Percentiles rank a stretch among this genome's conserved stretches.
Conservation (phyloP, 2,329 filamentous ascomycete species). For the Fusarium sp. region DNA sequence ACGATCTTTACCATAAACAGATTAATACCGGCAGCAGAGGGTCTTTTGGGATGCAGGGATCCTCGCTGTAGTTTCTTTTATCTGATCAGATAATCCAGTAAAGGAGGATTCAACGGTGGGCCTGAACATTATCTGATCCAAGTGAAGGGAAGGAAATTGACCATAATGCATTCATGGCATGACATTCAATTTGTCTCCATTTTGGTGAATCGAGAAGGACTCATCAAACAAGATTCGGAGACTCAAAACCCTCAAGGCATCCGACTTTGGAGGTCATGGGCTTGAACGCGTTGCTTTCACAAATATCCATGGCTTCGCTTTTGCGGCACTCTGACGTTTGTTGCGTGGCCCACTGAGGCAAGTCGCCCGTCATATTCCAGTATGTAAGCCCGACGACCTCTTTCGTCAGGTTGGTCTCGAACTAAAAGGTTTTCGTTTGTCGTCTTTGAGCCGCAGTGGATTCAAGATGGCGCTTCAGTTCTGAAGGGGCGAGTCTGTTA, state of each 20-base stretch:
- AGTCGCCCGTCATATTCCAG: background rate
- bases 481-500: slow-evolving; percentile 2
- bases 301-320: background rate
- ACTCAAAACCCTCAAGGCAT: background rate
- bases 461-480: slow-evolving; percentile 15
- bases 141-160: background rate
- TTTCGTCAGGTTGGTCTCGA: background rate
- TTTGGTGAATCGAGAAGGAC: background rate
- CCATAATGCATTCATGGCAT: background rate
- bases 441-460: background rate
- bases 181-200: background rate
- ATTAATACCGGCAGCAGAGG: slow-evolving; percentile 7
- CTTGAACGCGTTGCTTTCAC: background rate
- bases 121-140: background rate
- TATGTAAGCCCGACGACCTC: background rate
- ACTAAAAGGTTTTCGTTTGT: background rate
- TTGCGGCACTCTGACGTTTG: background rate
- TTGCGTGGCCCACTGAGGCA: background rate
- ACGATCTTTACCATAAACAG: slow-evolving; percentile 15
- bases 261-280: background rate
- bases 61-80: slow-evolving; percentile 14
- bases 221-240: background rate
- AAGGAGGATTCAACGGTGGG: background rate
- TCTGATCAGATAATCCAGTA: slow-evolving; percentile 37
- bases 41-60: slow-evolving; percentile 19